phyloP scores from a whole-genome alignment of 768 basidiomycete genomes.

The Serendipita sp. region DNA sequence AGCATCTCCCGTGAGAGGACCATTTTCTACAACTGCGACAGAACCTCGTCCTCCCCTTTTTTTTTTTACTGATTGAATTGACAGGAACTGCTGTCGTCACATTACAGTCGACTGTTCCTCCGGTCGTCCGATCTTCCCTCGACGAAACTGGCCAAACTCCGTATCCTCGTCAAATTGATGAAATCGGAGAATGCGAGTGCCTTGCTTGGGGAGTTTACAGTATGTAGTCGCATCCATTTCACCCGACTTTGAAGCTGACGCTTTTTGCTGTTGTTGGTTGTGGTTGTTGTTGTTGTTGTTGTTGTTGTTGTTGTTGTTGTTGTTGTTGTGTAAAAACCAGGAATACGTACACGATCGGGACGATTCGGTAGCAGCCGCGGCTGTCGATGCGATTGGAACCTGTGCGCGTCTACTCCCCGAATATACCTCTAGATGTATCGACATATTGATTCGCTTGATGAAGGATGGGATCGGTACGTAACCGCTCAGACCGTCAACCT shows the following conservation, averaged over 20 bases:
- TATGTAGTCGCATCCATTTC: slow-evolving; percentile 16
- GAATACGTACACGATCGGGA: slow-evolving; percentile 69
- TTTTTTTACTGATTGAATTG: background rate
- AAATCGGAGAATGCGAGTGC: slow-evolving; percentile 49
- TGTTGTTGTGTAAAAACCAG: slow-evolving; percentile 50
- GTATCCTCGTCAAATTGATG: slow-evolving; percentile 50
- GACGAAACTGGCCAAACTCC: slow-evolving; percentile 63
- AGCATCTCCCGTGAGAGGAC: slow-evolving; percentile 42
- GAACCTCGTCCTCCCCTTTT: background rate
- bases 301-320: slow-evolving; percentile 28
- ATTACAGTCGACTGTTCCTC: slow-evolving; percentile 53
- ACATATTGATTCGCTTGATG: slow-evolving; percentile 63
- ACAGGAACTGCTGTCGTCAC: slow-evolving; percentile 47
- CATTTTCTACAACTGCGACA: background rate
- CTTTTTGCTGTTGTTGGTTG: too few species aligned
- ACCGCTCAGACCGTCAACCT: background rate
- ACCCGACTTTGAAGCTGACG: too few species aligned
- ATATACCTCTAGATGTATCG: slow-evolving; percentile 53
- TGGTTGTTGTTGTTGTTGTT: too few species aligned
- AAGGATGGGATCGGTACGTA: slow-evolving; percentile 54
- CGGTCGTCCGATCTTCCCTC: slow-evolving; percentile 47
- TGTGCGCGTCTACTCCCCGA: slow-evolving; percentile 57
- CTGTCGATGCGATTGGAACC: slow-evolving; percentile 64
- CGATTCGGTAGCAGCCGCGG: slow-evolving; percentile 50
- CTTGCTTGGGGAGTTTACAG: slow-evolving; percentile 65